A percentile compares a stretch with the other conserved stretches of the same genome.
Evolutionary conservation across 2,329 filamentous ascomycete genomes (phyloP).

Genomic region (Pestalotiopsis sp.): DNA sequence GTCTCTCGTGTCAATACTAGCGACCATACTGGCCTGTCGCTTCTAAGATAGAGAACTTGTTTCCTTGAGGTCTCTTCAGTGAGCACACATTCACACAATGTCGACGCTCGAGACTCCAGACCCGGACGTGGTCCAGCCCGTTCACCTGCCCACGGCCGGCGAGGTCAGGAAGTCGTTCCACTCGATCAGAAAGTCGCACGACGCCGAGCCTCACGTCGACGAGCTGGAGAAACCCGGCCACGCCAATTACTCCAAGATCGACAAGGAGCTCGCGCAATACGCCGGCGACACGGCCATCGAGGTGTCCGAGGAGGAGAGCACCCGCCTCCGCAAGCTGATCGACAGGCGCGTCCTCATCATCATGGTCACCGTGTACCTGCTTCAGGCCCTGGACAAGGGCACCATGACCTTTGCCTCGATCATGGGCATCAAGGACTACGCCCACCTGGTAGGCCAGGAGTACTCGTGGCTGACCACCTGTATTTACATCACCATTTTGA

Average conservation of each 20-base stretch:
- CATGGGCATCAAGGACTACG: slow-evolving; percentile 60
- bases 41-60: neutral
- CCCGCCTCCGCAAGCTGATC: slow-evolving; percentile 64
- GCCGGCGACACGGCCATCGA: slow-evolving; percentile 56
- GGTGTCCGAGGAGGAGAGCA: slow-evolving; percentile 62
- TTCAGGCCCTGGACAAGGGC: slow-evolving; percentile 71
- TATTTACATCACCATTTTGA: slow-evolving; percentile 72
- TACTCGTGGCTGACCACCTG: slow-evolving; percentile 75
- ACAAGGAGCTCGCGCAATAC: slow-evolving; percentile 74
- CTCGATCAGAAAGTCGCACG: slow-evolving; percentile 27
- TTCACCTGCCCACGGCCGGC: slow-evolving; percentile 20
- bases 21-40: neutral
- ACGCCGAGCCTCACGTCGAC: slow-evolving; percentile 25
- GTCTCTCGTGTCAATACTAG: neutral
- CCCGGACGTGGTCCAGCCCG: slow-evolving; percentile 26
- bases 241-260: slow-evolving; percentile 55
- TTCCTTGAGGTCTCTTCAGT: neutral
- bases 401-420: slow-evolving; percentile 67
- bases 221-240: slow-evolving; percentile 48
- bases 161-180: slow-evolving; percentile 25
- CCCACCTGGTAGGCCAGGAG: slow-evolving; percentile 50
- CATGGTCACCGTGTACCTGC: slow-evolving; percentile 76
- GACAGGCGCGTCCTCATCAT: slow-evolving; percentile 68
- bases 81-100: slow-evolving; percentile 20
- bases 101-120: slow-evolving; percentile 29